These are phyloP conservation scores for Forsythia suspensa DNA, from an alignment of 257 asterid genomes.

Conservation along the genomic window DNA sequence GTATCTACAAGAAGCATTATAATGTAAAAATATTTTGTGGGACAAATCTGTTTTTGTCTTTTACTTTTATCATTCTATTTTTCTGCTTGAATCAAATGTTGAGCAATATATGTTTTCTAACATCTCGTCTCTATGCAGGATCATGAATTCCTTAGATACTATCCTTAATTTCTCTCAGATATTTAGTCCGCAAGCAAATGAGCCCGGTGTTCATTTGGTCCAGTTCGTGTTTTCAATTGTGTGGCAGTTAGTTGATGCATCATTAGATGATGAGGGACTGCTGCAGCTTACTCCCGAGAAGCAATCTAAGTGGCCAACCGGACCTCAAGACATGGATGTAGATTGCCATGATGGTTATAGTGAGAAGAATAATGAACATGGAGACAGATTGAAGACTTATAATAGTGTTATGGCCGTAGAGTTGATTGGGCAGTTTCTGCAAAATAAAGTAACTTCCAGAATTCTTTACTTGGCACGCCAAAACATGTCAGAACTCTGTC, in stretches of 20 bases:
- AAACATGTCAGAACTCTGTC: conserved; percentile 80
- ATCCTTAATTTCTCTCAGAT: conserved; percentile 51
- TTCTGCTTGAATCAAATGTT: neutral
- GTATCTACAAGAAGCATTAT: neutral
- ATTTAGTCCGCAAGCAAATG: conserved; percentile 50
- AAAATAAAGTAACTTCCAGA: conserved; percentile 73
- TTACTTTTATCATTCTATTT: neutral
- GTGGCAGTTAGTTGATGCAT: conserved; percentile 81
- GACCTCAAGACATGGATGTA: conserved; percentile 66
- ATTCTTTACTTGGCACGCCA: conserved; percentile 86
- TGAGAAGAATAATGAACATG: conserved; percentile 50
- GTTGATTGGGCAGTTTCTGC: conserved; percentile 67
- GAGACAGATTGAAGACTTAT: conserved; percentile 48
- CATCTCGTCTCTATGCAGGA: conserved; percentile 46
- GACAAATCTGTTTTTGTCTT: neutral
- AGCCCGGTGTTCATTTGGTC: conserved; percentile 61
- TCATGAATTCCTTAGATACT: conserved; percentile 49
- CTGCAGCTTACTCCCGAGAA: conserved; percentile 58
- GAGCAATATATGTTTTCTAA: neutral
- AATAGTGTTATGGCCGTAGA: conserved; percentile 67
- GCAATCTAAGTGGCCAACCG: conserved; percentile 63
- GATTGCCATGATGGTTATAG: conserved; percentile 43
- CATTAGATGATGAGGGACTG: conserved; percentile 83
- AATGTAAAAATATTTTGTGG: neutral
- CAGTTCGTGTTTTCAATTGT: conserved; percentile 61